Evolutionary conservation across 2,329 filamentous ascomycete genomes (phyloP).

Genomic region (Fusarium newnesense): DNA sequence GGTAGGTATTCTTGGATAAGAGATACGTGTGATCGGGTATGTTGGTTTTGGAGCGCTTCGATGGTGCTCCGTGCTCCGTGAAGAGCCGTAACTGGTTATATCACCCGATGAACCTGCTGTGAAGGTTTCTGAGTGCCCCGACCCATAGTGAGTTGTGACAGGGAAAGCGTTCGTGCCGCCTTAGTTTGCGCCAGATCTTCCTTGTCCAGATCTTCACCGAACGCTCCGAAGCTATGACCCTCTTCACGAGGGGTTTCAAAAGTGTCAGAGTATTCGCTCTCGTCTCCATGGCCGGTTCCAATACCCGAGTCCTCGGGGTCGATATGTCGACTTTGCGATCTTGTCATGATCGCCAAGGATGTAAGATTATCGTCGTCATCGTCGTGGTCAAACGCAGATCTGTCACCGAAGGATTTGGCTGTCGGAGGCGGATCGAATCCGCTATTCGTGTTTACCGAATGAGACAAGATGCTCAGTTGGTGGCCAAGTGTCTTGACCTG

Average conservation of each 20-base stretch:
- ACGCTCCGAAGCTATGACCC: constrained; percentile 52
- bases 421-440: constrained; percentile 48
- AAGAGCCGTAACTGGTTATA: constrained; percentile 26
- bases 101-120: constrained; percentile 40
- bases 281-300: constrained; percentile 51
- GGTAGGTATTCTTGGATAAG: constrained; percentile 2
- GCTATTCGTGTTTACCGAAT: constrained; percentile 42
- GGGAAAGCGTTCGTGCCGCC: constrained; percentile 71
- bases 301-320: constrained; percentile 52
- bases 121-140: constrained; percentile 34
- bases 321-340: constrained; percentile 28
- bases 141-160: constrained; percentile 67
- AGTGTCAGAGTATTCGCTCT: constrained; percentile 58
- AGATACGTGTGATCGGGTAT: background rate
- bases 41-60: background rate
- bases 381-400: constrained; percentile 57
- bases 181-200: constrained; percentile 57
- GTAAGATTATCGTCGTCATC: constrained; percentile 53
- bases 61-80: background rate
- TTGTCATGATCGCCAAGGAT: constrained; percentile 27
- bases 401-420: constrained; percentile 50
- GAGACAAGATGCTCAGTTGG: constrained; percentile 59
- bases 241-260: constrained; percentile 65
- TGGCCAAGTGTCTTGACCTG: constrained; percentile 65
- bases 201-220: constrained; percentile 56